These are phyloP conservation scores for Coniferiporia weirii DNA, from an alignment of 1,284 basidiomycete genomes.

Conservation along the genomic window DNA sequence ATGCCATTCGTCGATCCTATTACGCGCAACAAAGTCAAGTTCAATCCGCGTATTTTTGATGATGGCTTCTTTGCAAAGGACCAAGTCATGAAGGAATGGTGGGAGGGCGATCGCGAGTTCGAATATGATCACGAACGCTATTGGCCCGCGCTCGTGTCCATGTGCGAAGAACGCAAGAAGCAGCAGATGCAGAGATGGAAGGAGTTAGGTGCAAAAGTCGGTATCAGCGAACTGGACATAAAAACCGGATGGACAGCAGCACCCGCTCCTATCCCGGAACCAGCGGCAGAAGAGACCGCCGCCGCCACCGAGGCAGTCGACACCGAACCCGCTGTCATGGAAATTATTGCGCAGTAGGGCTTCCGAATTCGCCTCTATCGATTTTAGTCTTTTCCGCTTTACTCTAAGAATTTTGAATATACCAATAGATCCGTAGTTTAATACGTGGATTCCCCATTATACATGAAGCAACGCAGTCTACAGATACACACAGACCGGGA, in stretches of 20 bases:
- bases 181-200: conserved; percentile 58
- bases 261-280: neutral
- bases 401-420: neutral
- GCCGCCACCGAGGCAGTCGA: neutral
- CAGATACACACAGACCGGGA: too few relatives aligned
- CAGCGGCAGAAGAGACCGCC: neutral
- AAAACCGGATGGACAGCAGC: conserved; percentile 31
- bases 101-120: conserved; percentile 58
- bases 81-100: conserved; percentile 53
- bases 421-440: neutral
- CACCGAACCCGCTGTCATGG: neutral
- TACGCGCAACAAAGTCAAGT: conserved; percentile 66
- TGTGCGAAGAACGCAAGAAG: conserved; percentile 47
- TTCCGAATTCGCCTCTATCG: neutral
- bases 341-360: neutral
- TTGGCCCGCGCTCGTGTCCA: conserved; percentile 59
- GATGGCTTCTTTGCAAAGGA: conserved; percentile 56
- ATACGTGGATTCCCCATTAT: neutral
- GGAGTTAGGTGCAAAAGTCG: conserved; percentile 56
- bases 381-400: neutral
- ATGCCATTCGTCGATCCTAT: conserved; percentile 76
- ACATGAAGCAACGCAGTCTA: too few relatives aligned
- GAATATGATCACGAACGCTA: conserved; percentile 70
- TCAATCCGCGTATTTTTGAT: conserved; percentile 47
- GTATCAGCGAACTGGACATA: conserved; percentile 69